phyloP scores from a whole-genome alignment of 2,329 filamentous ascomycete species.

The Colletotrichum tanaceti region DNA sequence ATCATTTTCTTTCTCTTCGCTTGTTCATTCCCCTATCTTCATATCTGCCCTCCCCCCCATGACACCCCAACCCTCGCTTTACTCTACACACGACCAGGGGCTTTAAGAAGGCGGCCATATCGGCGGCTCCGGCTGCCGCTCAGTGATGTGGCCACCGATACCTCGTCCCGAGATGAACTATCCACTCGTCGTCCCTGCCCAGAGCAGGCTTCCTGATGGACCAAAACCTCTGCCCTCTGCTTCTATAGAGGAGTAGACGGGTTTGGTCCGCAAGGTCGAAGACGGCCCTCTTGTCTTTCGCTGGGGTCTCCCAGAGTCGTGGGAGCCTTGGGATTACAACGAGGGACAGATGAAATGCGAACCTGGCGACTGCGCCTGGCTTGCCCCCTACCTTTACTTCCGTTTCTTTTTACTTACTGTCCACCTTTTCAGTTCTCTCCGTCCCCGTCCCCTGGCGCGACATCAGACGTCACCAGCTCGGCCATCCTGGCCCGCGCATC shows the following conservation, averaged over 20 bases:
- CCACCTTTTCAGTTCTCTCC: slow-evolving; percentile 51
- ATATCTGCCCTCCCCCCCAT: slow-evolving; percentile 36
- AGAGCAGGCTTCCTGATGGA: slow-evolving; percentile 14
- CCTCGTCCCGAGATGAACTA: slow-evolving; percentile 71
- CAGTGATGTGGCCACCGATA: slow-evolving; percentile 74
- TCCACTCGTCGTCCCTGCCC: slow-evolving; percentile 45
- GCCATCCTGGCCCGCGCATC: slow-evolving; percentile 44
- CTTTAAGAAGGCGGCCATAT: slow-evolving; percentile 73
- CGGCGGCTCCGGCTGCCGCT: slow-evolving; percentile 50
- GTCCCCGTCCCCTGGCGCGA: slow-evolving; percentile 47
- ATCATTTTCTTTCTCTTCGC: slow-evolving; percentile 35
- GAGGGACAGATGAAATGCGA: slow-evolving; percentile 57
- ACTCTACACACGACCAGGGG: slow-evolving; percentile 44
- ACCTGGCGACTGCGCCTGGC: slow-evolving; percentile 5
- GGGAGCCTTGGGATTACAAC: slow-evolving; percentile 61
- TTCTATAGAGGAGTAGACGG: slow-evolving; percentile 48
- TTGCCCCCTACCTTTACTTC: slow-evolving; percentile 12
- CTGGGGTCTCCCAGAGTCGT: slow-evolving; percentile 60
- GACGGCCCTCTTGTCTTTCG: slow-evolving; percentile 57
- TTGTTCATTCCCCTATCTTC: slow-evolving; percentile 24
- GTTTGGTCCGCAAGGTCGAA: slow-evolving; percentile 51
- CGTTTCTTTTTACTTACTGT: slow-evolving; percentile 13
- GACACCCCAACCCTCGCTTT: slow-evolving; percentile 17
- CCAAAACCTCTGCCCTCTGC: slow-evolving; percentile 32
- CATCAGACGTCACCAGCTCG: slow-evolving; percentile 46